A percentile compares a stretch with the other conserved stretches of the same genome.
Conservation (phyloP, 768 basidiomycete genomes). For the Suillus americanus region DNA sequence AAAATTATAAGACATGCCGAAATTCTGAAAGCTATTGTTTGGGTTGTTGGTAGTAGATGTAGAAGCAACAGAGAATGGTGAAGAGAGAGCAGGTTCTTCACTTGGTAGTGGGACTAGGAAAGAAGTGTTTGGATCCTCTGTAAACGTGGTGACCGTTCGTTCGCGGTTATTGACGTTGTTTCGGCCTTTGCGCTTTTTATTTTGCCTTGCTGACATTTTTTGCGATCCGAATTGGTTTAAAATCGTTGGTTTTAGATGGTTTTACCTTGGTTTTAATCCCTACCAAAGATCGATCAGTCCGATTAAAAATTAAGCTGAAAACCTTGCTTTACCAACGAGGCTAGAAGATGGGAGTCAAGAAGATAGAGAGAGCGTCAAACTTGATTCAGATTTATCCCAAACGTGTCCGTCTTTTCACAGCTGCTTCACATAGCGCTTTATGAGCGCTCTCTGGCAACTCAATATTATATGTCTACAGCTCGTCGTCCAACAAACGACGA, state of each 20-base stretch:
- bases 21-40: slow-evolving; percentile 37
- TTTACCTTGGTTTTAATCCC: background rate
- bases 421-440: background rate
- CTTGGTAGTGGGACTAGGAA: slow-evolving; percentile 51
- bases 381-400: background rate
- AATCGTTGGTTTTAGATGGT: background rate
- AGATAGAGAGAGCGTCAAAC: slow-evolving; percentile 1
- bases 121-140: slow-evolving; percentile 54
- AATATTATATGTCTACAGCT: no score
- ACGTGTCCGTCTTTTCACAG: no score
- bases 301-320: background rate
- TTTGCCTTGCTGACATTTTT: slow-evolving; percentile 58
- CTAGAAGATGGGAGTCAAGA: slow-evolving; percentile 1
- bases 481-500: no score
- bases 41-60: slow-evolving; percentile 29
- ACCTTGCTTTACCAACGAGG: slow-evolving; percentile 5
- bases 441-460: background rate
- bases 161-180: slow-evolving; percentile 55
- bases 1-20: slow-evolving; percentile 38
- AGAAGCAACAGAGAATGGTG: slow-evolving; percentile 38
- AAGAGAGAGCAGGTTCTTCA: slow-evolving; percentile 47
- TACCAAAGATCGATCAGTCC: slow-evolving; percentile 9
- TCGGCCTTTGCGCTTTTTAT: slow-evolving; percentile 62
- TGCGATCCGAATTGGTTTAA: slow-evolving; percentile 9
- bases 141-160: slow-evolving; percentile 68